Conservation (phyloP, 2,329 filamentous ascomycete species). For the Neofusicoccum umdonicola region DNA sequence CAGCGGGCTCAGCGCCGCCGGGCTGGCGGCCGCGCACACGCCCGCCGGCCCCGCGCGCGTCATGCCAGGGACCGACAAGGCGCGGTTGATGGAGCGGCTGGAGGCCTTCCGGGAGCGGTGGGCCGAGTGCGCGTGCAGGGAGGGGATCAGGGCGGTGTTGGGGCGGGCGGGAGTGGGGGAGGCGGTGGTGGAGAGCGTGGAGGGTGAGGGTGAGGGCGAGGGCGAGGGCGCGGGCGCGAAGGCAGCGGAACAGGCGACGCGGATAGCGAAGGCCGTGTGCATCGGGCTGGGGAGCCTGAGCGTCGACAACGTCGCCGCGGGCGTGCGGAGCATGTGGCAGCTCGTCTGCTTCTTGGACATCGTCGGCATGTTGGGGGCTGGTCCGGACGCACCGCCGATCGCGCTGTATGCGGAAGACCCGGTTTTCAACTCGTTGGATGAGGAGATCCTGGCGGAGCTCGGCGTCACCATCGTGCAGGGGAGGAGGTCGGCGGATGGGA, state of each 20-base stretch:
- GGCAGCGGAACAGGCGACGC: slow-evolving; percentile 11
- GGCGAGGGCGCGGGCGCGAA: neutral
- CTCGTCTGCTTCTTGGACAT: slow-evolving; percentile 34
- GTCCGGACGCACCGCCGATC: neutral
- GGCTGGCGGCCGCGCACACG: slow-evolving; percentile 16
- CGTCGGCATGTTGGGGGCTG: slow-evolving; percentile 20
- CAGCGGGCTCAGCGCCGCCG: slow-evolving; percentile 7
- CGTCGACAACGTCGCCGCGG: slow-evolving; percentile 8
- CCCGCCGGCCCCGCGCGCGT: neutral
- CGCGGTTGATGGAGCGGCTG: slow-evolving; percentile 2
- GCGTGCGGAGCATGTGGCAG: slow-evolving; percentile 32
- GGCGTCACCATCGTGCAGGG: slow-evolving; percentile 22
- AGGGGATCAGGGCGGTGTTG: neutral
- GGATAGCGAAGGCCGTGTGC: slow-evolving; percentile 29
- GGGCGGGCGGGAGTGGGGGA: neutral
- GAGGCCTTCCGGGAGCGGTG: slow-evolving; percentile 2
- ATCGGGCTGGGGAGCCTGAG: slow-evolving; percentile 26
- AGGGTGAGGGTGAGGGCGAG: neutral
- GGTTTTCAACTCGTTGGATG: slow-evolving; percentile 33
- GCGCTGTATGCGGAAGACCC: slow-evolving; percentile 36
- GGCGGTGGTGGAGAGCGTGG: neutral
- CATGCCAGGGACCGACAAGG: slow-evolving; percentile 8
- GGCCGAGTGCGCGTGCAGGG: slow-evolving; percentile 20
- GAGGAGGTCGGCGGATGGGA: slow-evolving; percentile 20
- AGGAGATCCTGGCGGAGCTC: slow-evolving; percentile 27